Conservation (phyloP, 192 early-diverging fungal species). For the Linnemannia elongata region DNA sequence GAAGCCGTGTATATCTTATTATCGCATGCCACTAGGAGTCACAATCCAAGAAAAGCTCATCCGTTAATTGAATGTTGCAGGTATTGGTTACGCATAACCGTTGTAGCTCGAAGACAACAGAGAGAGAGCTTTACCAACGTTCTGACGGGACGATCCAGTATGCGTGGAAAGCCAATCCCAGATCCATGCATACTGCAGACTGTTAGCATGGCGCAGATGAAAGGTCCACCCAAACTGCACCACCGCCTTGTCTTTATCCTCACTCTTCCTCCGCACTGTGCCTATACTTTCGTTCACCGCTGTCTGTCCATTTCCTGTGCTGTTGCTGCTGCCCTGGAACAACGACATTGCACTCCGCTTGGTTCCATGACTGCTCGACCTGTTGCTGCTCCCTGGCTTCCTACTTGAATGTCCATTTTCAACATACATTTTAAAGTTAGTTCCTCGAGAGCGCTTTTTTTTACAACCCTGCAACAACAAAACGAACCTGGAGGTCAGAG, state of each 20-base stretch:
- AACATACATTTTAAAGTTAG: no score
- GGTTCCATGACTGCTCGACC: not conserved
- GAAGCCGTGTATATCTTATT: constrained; percentile 49
- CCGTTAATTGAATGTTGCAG: not conserved
- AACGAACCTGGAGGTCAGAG: not conserved
- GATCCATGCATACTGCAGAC: constrained; percentile 49
- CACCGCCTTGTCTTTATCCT: not conserved
- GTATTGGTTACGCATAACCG: not conserved
- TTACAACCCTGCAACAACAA: not conserved
- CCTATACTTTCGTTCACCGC: not conserved
- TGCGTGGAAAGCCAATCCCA: constrained; percentile 35
- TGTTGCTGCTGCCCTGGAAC: not conserved
- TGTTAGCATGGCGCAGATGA: constrained; percentile 41
- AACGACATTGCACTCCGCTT: not conserved
- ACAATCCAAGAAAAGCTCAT: not conserved
- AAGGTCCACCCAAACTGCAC: constrained; percentile 54
- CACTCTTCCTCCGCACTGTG: not conserved
- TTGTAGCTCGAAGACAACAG: not conserved
- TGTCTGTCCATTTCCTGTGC: not conserved
- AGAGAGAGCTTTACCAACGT: constrained; percentile 20
- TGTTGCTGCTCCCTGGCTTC: not conserved
- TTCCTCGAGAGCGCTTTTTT: no score
- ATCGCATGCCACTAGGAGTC: constrained; percentile 38
- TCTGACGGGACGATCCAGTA: constrained; percentile 33
- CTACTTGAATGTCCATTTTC: not conserved